A percentile compares a stretch with the other conserved stretches of the same genome.
Conservation (phyloP, 2,329 filamentous ascomycete species). For the Nemania sp. region DNA sequence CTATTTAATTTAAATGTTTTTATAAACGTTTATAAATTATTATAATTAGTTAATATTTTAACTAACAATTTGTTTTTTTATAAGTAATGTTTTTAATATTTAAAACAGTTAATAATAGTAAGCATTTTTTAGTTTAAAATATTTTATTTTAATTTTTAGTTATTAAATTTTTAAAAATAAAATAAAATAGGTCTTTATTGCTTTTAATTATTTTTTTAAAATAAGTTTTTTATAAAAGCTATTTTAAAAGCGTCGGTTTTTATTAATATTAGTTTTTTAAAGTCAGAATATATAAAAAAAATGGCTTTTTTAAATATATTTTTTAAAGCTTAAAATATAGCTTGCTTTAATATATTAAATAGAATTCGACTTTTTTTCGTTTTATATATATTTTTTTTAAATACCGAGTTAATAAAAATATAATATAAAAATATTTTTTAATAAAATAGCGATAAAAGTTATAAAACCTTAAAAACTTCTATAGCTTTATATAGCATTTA, state of each 20-base stretch:
- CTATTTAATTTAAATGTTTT: neutral
- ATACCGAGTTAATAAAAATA: neutral
- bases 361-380: slow-evolving; percentile 8
- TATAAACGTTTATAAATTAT: neutral
- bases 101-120: neutral
- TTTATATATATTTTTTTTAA: slow-evolving; percentile 3
- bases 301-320: neutral
- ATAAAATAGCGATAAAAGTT: slow-evolving; percentile 17
- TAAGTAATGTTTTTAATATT: slow-evolving; percentile 5
- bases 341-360: neutral
- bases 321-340: neutral
- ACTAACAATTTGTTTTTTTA: neutral
- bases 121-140: neutral
- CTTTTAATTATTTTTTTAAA: neutral
- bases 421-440: slow-evolving; percentile 11
- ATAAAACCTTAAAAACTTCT: slow-evolving; percentile 11
- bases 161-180: slow-evolving; percentile 7
- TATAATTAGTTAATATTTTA: neutral
- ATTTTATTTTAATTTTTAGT: neutral
- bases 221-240: neutral
- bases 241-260: neutral
- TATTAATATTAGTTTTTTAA: slow-evolving; percentile 1
- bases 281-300: neutral
- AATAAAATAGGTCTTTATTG: slow-evolving; percentile 3
- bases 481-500: neutral